A percentile compares a stretch with the other conserved stretches of the same genome.
phyloP scores from a whole-genome alignment of 352 stramenopile genomes.

The Phytophthora melonis region DNA sequence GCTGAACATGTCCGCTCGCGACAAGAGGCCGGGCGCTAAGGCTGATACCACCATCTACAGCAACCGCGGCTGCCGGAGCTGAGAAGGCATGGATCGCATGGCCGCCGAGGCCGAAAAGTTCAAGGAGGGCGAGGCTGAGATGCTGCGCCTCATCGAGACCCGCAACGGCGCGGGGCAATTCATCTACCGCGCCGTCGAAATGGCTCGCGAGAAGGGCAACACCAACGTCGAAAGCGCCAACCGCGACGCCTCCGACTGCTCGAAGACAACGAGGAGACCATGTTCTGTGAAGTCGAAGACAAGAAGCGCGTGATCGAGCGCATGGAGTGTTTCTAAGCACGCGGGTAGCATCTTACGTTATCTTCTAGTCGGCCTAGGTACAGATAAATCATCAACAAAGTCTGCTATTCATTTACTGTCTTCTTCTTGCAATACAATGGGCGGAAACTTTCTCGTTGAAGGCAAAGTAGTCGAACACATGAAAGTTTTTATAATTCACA shows the following conservation, averaged over 20 bases:
- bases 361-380: slow-evolving; percentile 34
- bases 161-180: slow-evolving; percentile 73
- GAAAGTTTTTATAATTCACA: no score
- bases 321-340: slow-evolving; percentile 70
- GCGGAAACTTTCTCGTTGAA: no score
- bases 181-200: slow-evolving; percentile 80
- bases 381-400: slow-evolving; percentile 46
- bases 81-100: slow-evolving; percentile 80
- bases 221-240: slow-evolving; percentile 82
- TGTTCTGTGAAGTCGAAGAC: slow-evolving; percentile 94
- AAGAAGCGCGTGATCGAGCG: slow-evolving; percentile 91
- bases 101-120: slow-evolving; percentile 76
- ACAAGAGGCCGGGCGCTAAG: slow-evolving; percentile 84
- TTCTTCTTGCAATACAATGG: no score
- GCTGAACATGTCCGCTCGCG: slow-evolving; percentile 88
- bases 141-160: slow-evolving; percentile 69
- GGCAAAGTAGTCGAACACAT: no score
- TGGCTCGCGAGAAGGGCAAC: slow-evolving; percentile 71
- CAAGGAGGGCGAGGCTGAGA: slow-evolving; percentile 76
- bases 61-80: slow-evolving; percentile 72
- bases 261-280: slow-evolving; percentile 84
- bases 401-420: slow-evolving; percentile 42
- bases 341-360: slow-evolving; percentile 31
- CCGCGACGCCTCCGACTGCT: slow-evolving; percentile 89
- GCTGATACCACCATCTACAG: slow-evolving; percentile 79